Percentiles rank a stretch among this genome's conserved stretches.
phyloP scores from a whole-genome alignment of 2,329 filamentous ascomycete species.

The Bipolaris victoriae region DNA sequence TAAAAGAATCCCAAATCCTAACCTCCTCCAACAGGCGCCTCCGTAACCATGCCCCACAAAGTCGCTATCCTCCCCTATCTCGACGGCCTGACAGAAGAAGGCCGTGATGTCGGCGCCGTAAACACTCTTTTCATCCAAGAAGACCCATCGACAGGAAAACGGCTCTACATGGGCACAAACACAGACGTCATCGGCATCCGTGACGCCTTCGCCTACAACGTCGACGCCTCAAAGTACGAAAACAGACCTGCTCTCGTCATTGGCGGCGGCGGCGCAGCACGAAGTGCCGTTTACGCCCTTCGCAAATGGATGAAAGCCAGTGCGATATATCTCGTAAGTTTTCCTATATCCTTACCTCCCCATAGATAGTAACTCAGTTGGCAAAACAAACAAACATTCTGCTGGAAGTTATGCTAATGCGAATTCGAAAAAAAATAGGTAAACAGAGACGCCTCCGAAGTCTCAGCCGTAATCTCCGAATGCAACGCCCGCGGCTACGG shows the following conservation, averaged over 20 bases:
- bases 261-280: conserved; percentile 79
- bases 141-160: conserved; percentile 53
- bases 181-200: conserved; percentile 81
- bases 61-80: conserved; percentile 75
- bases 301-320: conserved; percentile 71
- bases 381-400: too few relatives aligned
- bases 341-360: too few relatives aligned
- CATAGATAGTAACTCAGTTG: too few relatives aligned
- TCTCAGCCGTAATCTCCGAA: conserved; percentile 69
- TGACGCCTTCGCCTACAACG: conserved; percentile 66
- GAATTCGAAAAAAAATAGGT: conserved; percentile 42
- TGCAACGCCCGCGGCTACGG: conserved; percentile 66
- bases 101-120: conserved; percentile 74
- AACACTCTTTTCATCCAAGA: conserved; percentile 76
- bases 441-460: conserved; percentile 73
- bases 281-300: conserved; percentile 77
- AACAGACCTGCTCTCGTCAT: conserved; percentile 72
- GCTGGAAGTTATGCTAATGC: neutral
- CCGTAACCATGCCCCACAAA: conserved; percentile 86
- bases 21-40: conserved; percentile 58
- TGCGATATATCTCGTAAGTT: conserved; percentile 68
- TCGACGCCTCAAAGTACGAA: conserved; percentile 58
- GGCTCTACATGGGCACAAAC: conserved; percentile 73
- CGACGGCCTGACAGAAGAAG: conserved; percentile 75
- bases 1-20: neutral